Base-by-base conservation (phyloP, 2,329 filamentous ascomycete species). In the Herpomyces periplanetae region DNA sequence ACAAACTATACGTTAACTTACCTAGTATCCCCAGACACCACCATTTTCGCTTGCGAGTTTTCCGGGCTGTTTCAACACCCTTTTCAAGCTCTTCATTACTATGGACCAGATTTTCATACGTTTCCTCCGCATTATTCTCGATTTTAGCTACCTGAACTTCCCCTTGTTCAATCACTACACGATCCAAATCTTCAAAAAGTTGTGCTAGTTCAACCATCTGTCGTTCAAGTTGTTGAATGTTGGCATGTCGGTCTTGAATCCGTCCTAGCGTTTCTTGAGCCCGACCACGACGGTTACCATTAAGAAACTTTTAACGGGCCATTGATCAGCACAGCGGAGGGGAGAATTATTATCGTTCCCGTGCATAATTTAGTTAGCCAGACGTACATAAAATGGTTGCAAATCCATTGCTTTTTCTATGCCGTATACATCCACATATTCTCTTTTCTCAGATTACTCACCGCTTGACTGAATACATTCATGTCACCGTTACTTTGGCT, bases 31-130 rank as follows among this genome's bases (percentile, higher is more conserved):
- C 58, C 28, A 87, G 42, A 47, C 71, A 87, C 36, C 65, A 73
- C 73, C 71, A 88, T 63, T 88, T 88, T 69, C 84, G 85, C 44
- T 58, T 66, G 29, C 66, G 52, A 19, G 63, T 66, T 29, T 56
- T 53, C 35, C 62, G 50, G 5, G 75, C 75, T 28, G 66, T 85
- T 24, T 51, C 48, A 25, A 87, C 64, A 6, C 73, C 73, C n/a
- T 51, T 52, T 15, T 50, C 57, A 23, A 91, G 64, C 38, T 88
- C 57, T 26, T 56, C 51, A 33, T 80, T 88, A 27, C 62, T 75
- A 36, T 80, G 63, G 31, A 62, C 55, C 18, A 88, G 52, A 37
- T 91, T 66, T 22, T 63, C 57, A 18, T 65, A 56, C 15, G 80
- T 64, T 33, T 85, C 64, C 39, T 84, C 65, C 14, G 57, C 68